Conservation (phyloP, 805 yeast genomes). For the Wickerhamomyces sydowiorum region DNA sequence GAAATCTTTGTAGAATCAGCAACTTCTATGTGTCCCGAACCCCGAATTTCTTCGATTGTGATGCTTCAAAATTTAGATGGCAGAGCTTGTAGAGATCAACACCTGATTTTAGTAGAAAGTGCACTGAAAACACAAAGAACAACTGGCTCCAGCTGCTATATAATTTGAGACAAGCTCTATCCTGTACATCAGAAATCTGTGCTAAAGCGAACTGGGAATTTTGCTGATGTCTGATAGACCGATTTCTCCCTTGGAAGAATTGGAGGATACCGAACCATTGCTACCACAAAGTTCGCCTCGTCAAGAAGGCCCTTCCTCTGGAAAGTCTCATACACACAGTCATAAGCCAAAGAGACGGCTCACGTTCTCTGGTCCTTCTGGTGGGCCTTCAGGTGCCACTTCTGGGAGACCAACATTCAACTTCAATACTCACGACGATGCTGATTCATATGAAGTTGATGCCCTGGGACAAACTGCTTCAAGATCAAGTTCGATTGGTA, state of each 20-base stretch:
- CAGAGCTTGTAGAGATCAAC: too few species aligned
- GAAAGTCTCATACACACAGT: not conserved
- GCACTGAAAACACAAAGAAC: too few species aligned
- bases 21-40: too few species aligned
- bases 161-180: too few species aligned
- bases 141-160: too few species aligned
- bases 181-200: too few species aligned
- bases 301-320: not conserved
- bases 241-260: not conserved
- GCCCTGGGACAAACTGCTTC: slow-evolving; percentile 6
- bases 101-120: too few species aligned
- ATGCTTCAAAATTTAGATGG: too few species aligned
- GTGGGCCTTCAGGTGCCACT: too few species aligned
- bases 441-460: slow-evolving; percentile 3
- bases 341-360: slow-evolving; percentile 2
- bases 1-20: too few species aligned
- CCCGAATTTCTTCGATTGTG: too few species aligned
- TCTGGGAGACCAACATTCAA: not conserved
- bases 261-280: not conserved
- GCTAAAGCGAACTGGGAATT: too few species aligned
- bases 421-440: not conserved
- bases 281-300: not conserved
- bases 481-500: slow-evolving; percentile 2
- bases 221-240: not conserved
- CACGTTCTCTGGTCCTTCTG: slow-evolving; percentile 4